Conservation (phyloP, 169 alveolate species). For the Plasmodium sp. region DNA sequence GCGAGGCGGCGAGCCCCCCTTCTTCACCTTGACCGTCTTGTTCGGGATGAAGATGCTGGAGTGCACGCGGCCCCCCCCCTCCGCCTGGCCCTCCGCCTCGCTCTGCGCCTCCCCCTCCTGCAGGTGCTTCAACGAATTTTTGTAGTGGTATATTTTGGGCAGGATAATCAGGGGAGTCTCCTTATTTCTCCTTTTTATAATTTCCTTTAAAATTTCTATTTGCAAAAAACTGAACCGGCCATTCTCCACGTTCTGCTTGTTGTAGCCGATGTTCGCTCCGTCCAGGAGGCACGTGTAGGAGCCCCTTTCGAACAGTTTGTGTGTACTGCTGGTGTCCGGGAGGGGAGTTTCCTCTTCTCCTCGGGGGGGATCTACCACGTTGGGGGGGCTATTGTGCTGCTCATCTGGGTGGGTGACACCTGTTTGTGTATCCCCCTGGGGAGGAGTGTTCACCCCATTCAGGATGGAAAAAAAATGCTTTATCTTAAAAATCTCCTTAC, state of each 20-base stretch:
- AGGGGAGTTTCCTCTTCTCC: neutral
- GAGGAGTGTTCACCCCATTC: neutral
- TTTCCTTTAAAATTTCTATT: slow-evolving; percentile 65
- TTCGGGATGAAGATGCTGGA: slow-evolving; percentile 37
- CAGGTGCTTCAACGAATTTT: slow-evolving; percentile 41
- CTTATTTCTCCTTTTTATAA: slow-evolving; percentile 53
- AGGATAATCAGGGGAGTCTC: slow-evolving; percentile 62
- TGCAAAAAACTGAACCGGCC: slow-evolving; percentile 65
- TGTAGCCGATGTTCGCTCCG: slow-evolving; percentile 71
- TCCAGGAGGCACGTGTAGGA: slow-evolving; percentile 63
- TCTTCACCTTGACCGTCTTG: slow-evolving; percentile 50
- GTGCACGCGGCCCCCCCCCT: neutral
- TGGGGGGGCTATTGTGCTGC: neutral
- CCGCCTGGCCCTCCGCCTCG: neutral
- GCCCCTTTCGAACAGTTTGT: slow-evolving; percentile 30
- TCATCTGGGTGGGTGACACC: neutral
- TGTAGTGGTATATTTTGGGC: slow-evolving; percentile 66
- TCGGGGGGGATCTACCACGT: neutral
- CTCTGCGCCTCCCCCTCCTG: neutral
- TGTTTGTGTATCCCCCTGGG: no score
- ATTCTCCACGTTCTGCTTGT: slow-evolving; percentile 70
- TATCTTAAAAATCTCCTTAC: slow-evolving; percentile 52
- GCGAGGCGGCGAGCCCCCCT: neutral
- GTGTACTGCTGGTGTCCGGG: neutral
- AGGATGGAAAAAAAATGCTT: slow-evolving; percentile 62